Evolutionary conservation across 306 rosid genomes (phyloP), one percentile per base, ranked within the genome.

Genomic region (Prunus persica): DNA sequence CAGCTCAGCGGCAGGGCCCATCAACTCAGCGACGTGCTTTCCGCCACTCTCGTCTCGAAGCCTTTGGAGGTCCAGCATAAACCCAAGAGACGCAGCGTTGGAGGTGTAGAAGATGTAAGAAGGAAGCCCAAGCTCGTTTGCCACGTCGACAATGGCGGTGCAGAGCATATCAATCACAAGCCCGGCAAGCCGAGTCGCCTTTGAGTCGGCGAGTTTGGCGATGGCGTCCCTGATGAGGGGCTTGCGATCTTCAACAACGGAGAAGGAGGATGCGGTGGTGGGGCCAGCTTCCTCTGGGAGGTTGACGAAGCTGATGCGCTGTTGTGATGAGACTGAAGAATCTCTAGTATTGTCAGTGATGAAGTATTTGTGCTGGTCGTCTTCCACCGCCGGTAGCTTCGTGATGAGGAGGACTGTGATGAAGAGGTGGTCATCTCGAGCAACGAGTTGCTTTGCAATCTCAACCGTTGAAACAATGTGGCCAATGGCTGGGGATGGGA

Each of bases 381-480:
- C 38, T 32, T 32, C 38, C 5, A 32, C 79, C 1, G 3, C 4
- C 1, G 86, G 80, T 0, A 71, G 50, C 18, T 69, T 82, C 11
- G 75, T 61, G 77, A 32, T 5, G n/a, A 80, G 27, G 18, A 87
- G 70, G 9, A 87, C 8, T 0, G 88, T 83, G 72, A 91, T 56
- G 19, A 20, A 70, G 75, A 87, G 79, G 32, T 80, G 71, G 55
- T 71, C 41, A 28, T 81, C 83, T 30, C 82, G 86, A 27, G 78
- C 15, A 8, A 82, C 13, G 11, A 89, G 88, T 54, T 78, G 83
- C 70, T 91, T 89, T 0, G 89, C 90, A 5, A 91, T 72, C 84
- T 89, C 86, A 0, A 86, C 61, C 1, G 76, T 43, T 18, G 94
- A 74, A 0, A 41, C 67, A 0, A 86, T 67, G 73, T 89, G 94